phyloP scores from a whole-genome alignment of 805 yeast genomes.

The Candida taoyuanica region DNA sequence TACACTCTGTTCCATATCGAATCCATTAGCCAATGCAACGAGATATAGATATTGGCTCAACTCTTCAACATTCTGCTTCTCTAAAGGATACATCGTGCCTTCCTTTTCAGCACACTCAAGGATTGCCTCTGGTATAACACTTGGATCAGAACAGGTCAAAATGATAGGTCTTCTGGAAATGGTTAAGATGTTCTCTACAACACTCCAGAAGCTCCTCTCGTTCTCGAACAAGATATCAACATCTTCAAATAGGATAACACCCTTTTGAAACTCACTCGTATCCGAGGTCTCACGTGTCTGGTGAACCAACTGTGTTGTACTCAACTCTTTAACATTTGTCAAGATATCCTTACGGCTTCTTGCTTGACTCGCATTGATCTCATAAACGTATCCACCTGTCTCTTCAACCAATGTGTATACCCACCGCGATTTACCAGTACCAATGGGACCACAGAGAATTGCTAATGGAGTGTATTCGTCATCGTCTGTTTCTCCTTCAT shows the following conservation, averaged over 20 bases:
- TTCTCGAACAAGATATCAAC: conserved; percentile 72
- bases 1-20: conserved; percentile 29
- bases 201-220: conserved; percentile 79
- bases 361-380: conserved; percentile 68
- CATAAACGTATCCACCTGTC: conserved; percentile 69
- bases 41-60: conserved; percentile 38
- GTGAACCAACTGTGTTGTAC: conserved; percentile 80
- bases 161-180: conserved; percentile 67
- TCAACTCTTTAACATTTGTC: conserved; percentile 64
- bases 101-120: conserved; percentile 42
- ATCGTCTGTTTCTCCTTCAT: conserved; percentile 22
- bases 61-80: conserved; percentile 15
- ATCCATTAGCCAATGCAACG: conserved; percentile 34
- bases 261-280: conserved; percentile 41
- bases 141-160: conserved; percentile 52
- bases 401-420: conserved; percentile 63
- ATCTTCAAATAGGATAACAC: conserved; percentile 78
- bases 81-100: conserved; percentile 33
- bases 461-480: conserved; percentile 54
- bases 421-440: conserved; percentile 75
- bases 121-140: conserved; percentile 44
- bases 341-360: conserved; percentile 70
- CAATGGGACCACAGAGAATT: conserved; percentile 64
- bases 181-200: conserved; percentile 55
- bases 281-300: conserved; percentile 23